These are phyloP conservation scores for Sindora glabra DNA, from an alignment of 306 rosid species.

Conservation along the genomic window DNA sequence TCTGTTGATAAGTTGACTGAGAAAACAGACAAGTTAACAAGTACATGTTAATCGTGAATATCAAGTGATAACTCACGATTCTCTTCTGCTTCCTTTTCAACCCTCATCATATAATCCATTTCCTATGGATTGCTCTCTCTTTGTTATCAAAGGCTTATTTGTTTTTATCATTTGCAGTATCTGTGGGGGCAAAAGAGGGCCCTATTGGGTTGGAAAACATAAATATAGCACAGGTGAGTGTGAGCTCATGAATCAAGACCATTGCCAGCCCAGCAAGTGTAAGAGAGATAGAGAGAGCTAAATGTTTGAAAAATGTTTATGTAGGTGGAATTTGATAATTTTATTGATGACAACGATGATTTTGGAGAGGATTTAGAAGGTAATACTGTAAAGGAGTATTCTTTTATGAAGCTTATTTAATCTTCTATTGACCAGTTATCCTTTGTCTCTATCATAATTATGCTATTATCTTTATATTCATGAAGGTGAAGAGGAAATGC, in stretches of 20 bases:
- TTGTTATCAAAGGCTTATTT: not conserved
- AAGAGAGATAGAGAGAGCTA: not conserved
- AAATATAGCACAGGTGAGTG: conserved; percentile 47
- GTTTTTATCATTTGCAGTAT: conserved; percentile 23
- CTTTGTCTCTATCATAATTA: not conserved
- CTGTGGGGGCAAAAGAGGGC: conserved; percentile 34
- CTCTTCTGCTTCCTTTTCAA: not conserved
- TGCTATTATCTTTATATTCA: not conserved
- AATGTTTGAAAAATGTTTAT: not conserved
- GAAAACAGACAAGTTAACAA: conserved; percentile 44
- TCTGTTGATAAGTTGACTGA: conserved; percentile 37
- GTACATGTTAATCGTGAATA: conserved; percentile 16
- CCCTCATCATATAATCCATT: not conserved
- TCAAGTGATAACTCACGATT: not conserved
- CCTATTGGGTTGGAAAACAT: conserved; percentile 46
- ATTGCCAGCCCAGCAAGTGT: not conserved
- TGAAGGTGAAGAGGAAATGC: not conserved
- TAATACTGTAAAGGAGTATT: not conserved
- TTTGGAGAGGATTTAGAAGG: conserved; percentile 39
- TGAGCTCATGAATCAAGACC: too few species aligned
- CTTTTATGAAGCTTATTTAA: not conserved
- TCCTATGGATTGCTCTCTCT: not conserved
- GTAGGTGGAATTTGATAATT: conserved; percentile 29
- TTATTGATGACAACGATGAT: conserved; percentile 34
- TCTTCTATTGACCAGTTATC: not conserved